Base-by-base conservation (phyloP, 2,329 filamentous ascomycete species). In the Aspergillus uvarum region DNA sequence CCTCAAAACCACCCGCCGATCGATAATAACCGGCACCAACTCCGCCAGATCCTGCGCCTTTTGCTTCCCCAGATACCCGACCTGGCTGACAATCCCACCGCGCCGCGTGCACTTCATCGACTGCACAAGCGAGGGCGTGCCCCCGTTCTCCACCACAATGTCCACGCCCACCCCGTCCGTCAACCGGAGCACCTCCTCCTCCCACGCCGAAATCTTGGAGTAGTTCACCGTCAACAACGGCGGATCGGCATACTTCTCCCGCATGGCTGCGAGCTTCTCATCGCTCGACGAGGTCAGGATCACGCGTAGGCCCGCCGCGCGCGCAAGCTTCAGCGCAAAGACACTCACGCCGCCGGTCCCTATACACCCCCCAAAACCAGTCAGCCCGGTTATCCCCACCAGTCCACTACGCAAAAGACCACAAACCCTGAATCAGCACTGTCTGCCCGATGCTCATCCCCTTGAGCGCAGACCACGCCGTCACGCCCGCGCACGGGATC, bases 381-480 rank as follows among this genome's bases (percentile, higher is more conserved):
- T n/a, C n/a, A n/a, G n/a, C n/a, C n/a, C n/a, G n/a, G n/a, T n/a
- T n/a, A n/a, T n/a, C n/a, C n/a, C n/a, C n/a, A n/a, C n/a, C n/a
- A n/a, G n/a, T n/a, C n/a, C n/a, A n/a, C n/a, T n/a, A n/a, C n/a
- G n/a, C n/a, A n/a, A 26, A 35, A 21, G 21, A 19, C 3, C 26
- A 63, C 62, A 56, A 61, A 74, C 76, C 79, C 73, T 81, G 79
- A 44, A 82, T 78, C 21, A 82, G 65, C 19, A 82, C 75, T 2
- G 67, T 79, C 59, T 77, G 65, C 1, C 78, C 77, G 19, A 79
- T 73, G 0, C 62, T 65, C 11, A 73, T 64, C 1, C 72, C 77
- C 61, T 76, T 78, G n/a, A 81, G 61, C 0, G 79, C 77, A 50
- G 72, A 69, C 77, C 80, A 82, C 1, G 80, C 80, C 0, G 80